Evolutionary conservation across 2,329 filamentous ascomycete species (phyloP).

Genomic region (Fusarium caatingaense): DNA sequence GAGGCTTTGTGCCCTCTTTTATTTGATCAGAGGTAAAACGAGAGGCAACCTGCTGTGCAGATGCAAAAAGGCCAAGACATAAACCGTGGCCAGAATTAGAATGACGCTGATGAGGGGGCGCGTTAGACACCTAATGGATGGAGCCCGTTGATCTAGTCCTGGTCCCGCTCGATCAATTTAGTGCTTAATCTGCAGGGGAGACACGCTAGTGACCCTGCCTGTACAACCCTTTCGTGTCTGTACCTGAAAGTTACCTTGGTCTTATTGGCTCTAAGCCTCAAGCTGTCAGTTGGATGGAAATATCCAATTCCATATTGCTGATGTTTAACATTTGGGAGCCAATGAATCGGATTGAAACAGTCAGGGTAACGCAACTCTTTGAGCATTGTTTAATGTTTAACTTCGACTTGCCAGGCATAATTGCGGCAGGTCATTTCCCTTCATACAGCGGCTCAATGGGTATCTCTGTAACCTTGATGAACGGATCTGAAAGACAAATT

Average conservation of each 20-base stretch:
- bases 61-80: conserved; percentile 23
- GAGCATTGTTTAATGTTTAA: background rate
- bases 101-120: conserved; percentile 34
- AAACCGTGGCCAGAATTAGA: conserved; percentile 42
- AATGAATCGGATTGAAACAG: background rate
- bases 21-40: conserved; percentile 5
- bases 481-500: background rate
- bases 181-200: conserved; percentile 23
- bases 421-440: background rate
- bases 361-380: background rate
- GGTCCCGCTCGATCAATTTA: conserved; percentile 20
- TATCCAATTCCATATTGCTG: background rate
- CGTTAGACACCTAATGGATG: conserved; percentile 10
- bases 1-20: background rate
- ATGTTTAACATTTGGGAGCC: background rate
- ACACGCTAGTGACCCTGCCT: conserved; percentile 20
- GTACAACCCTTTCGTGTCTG: conserved; percentile 13
- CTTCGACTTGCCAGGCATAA: background rate
- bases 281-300: background rate
- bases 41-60: conserved; percentile 13
- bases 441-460: conserved; percentile 12
- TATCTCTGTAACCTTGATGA: conserved; percentile 31
- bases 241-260: background rate
- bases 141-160: background rate
- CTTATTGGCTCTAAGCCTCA: conserved; percentile 14